Base-by-base conservation (phyloP, 176 grass and related monocot species). In the Juncus inflexus region DNA sequence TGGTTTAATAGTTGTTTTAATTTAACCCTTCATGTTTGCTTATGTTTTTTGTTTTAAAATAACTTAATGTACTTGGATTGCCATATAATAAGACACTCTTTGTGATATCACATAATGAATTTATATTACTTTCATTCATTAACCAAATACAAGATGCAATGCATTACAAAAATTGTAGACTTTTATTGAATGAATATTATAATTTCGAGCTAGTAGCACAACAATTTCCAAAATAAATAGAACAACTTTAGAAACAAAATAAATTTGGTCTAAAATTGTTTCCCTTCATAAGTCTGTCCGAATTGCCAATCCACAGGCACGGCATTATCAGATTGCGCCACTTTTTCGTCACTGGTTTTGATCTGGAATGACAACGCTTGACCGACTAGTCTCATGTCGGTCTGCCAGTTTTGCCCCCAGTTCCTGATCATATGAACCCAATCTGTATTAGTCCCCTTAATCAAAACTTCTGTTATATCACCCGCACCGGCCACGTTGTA, bases 371-470 rank as follows among this genome's bases (percentile, higher is more conserved):
- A 52, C 68, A 83, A 19, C 1, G 55, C 8, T 19, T 78, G 74
- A 3, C 75, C 75, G 4, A 56, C 1, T 42, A 83, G 37, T 15
- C 67, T 66, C 55, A 37, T 40, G 5, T 16, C 38, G 0, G 62
- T 83, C 9, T 78, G 75, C 75, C 80, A 78, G 60, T 68, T 78
- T 60, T 78, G 74, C 2, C 74, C 81, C 81, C 81, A 83, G 52
- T 62, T 66, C 63, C 81, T 69, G 8, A 15, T 53, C 81, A 83
- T 74, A 12, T 12, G 7, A 7, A 62, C 67, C 81, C 81, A 83
- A 14, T 7, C 63, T 0, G 74, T 74, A 15, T 35, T 40, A 3
- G 62, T 66, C 12, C 75, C 81, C 75, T 68, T 74, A 2, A 83
- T 16, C 55, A 55, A 67, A 50, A 83, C 55, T 4, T 9, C 9